These are phyloP conservation scores for Golubevia sp. DNA, from an alignment of 1,284 basidiomycete species.

Conservation along the genomic window DNA sequence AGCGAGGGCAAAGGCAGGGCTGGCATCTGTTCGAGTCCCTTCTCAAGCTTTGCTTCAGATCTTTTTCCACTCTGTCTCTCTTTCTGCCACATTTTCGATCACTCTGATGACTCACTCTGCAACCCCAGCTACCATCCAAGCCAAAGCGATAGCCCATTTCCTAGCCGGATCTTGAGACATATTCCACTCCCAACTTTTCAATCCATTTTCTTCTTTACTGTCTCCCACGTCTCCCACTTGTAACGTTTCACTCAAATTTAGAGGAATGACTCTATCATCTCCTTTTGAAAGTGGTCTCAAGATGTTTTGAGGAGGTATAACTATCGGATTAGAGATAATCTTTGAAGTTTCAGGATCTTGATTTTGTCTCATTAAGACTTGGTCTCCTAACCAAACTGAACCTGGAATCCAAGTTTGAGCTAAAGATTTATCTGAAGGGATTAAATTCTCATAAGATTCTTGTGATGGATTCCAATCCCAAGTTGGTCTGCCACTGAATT, in stretches of 20 bases:
- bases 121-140: constrained; percentile 7
- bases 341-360: constrained; percentile 10
- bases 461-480: constrained; percentile 58
- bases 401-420: constrained; percentile 17
- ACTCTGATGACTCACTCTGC: constrained; percentile 10
- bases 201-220: constrained; percentile 8
- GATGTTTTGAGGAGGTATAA: constrained; percentile 7
- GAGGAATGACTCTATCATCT: constrained; percentile 17
- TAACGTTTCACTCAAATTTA: constrained; percentile 3
- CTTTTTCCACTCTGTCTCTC: too few species aligned
- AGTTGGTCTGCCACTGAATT: constrained; percentile 31
- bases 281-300: constrained; percentile 5
- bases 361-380: neutral
- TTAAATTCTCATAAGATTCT: too few species aligned
- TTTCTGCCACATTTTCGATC: too few species aligned
- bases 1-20: too few species aligned
- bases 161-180: constrained; percentile 4
- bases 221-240: constrained; percentile 10
- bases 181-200: constrained; percentile 4
- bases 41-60: too few species aligned
- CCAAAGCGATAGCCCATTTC: constrained; percentile 7
- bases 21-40: too few species aligned
- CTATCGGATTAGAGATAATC: constrained; percentile 15
- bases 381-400: constrained; percentile 11
- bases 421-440: constrained; percentile 9